Conservation (phyloP, 2,329 filamentous ascomycete species). For the Monosporascus ibericus region DNA sequence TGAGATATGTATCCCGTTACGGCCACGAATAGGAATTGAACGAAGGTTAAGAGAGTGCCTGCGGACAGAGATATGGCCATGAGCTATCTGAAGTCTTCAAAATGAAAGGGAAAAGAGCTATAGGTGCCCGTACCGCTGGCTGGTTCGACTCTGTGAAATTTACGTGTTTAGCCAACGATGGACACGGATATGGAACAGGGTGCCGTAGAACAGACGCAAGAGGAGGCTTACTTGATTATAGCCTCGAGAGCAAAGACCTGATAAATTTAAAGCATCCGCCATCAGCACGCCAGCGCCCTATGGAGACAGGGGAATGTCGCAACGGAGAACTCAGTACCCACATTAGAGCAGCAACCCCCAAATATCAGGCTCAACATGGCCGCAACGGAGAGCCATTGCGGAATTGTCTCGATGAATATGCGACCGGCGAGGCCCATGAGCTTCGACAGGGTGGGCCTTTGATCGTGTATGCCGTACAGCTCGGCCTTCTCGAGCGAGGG, state of each 20-base stretch:
- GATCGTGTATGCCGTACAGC: constrained; percentile 49
- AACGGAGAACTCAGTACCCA: constrained; percentile 35
- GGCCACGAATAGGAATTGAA: constrained; percentile 81
- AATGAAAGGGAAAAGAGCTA: not conserved
- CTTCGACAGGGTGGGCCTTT: constrained; percentile 42
- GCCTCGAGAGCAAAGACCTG: constrained; percentile 94
- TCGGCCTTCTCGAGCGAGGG: constrained; percentile 49
- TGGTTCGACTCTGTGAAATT: constrained; percentile 62
- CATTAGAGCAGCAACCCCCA: constrained; percentile 91
- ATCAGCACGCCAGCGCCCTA: constrained; percentile 7
- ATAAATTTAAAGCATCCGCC: constrained; percentile 19
- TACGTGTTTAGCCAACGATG: constrained; percentile 9
- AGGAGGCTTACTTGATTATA: constrained; percentile 73
- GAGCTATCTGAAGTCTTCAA: not conserved
- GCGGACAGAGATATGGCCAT: constrained; percentile 8
- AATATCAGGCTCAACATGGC: constrained; percentile 83
- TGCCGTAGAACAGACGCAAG: constrained; percentile 6
- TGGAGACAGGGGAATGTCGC: not conserved
- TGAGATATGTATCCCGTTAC: constrained; percentile 71
- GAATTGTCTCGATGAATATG: constrained; percentile 52
- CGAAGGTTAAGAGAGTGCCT: constrained; percentile 84
- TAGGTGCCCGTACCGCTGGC: constrained; percentile 58
- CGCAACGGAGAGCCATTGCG: constrained; percentile 56
- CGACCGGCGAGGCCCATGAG: constrained; percentile 45
- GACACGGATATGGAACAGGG: constrained; percentile 5